Conservation (phyloP, 2,329 filamentous ascomycete species). For the Elsinoe arachidis region DNA sequence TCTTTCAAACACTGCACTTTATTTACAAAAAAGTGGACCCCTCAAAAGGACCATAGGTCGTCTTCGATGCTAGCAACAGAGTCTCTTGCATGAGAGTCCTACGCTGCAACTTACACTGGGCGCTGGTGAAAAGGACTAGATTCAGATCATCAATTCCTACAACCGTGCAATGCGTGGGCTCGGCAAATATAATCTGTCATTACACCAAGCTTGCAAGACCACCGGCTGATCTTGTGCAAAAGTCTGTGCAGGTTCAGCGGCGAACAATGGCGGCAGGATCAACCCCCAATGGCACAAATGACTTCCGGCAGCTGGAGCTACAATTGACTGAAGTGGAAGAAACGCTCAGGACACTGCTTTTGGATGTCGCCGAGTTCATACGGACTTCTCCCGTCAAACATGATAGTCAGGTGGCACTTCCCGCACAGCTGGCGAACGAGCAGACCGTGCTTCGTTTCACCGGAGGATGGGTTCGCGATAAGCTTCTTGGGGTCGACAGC, state of each 20-base stretch:
- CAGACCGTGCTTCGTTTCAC: conserved; percentile 62
- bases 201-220: too few species aligned
- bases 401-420: conserved; percentile 28
- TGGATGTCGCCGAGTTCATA: conserved; percentile 71
- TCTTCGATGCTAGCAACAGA: too few species aligned
- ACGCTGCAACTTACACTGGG: not conserved
- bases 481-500: conserved; percentile 61
- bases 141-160: not conserved
- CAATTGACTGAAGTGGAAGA: conserved; percentile 61
- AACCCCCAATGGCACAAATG: conserved; percentile 21
- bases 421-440: conserved; percentile 37
- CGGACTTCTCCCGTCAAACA: conserved; percentile 34
- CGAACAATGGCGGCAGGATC: not conserved
- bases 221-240: too few species aligned
- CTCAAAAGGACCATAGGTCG: too few species aligned
- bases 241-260: conserved; percentile 15
- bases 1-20: conserved; percentile 16
- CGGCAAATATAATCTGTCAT: too few species aligned
- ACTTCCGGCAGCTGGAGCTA: conserved; percentile 33
- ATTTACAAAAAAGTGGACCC: not conserved
- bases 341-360: conserved; percentile 63
- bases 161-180: not conserved
- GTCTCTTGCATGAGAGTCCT: not conserved
- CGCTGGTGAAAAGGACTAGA: not conserved
- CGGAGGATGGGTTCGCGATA: conserved; percentile 82